Evolutionary conservation across 495 filamentous ascomycete species (phyloP), one percentile per base, ranked within the genome.

Genomic region (Filosporella fistucella): DNA sequence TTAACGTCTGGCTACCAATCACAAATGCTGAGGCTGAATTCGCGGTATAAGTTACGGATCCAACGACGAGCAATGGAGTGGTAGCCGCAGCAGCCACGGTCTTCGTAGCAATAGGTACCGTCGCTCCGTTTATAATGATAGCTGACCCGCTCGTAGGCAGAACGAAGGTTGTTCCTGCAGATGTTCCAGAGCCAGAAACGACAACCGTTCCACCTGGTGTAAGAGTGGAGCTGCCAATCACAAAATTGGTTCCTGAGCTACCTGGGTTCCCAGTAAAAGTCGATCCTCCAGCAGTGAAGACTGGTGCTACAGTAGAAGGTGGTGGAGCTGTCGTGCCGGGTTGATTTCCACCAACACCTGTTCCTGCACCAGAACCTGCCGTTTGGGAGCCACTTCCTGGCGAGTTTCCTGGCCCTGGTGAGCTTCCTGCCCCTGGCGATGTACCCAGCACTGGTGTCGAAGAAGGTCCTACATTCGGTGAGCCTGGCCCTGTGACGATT

Each of bases 161-260:
- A 11, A 26, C 32, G 30, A 26, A 36, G 17, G 43, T 46, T 36
- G 12, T 36, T 30, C 30, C 30, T 9, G 16, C n/a, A 2, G 11
- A 9, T 10, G 16, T 46, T 3, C 43, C 43, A 3, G 43, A 46
- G 6, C 2, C 30, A 10, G 43, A 32, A 12, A 46, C 10, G 21
- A 46, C 17, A 4, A 46, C 32, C 13, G 43, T 35, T 10, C 43
- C 43, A 11, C 43, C 43, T 14, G 43, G 43, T 2, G 43, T 46
- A 10, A 46, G 43, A 11, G 43, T 46, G 16, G 43, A 46, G 32
- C 17, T 14, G 10, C 43, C 43, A 14, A 46, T 36, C 2, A 46
- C 29, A 21, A 46, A 37, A 23, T 17, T 3, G 5, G 18, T 11
- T 35, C 11, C 8, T 4, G 32, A 22, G 5, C 9, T 11, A 22